Evolutionary conservation across 1,139 yeast species (phyloP), one percentile per base, ranked within the genome.

Genomic region (Blastobotrys capitulatus): DNA sequence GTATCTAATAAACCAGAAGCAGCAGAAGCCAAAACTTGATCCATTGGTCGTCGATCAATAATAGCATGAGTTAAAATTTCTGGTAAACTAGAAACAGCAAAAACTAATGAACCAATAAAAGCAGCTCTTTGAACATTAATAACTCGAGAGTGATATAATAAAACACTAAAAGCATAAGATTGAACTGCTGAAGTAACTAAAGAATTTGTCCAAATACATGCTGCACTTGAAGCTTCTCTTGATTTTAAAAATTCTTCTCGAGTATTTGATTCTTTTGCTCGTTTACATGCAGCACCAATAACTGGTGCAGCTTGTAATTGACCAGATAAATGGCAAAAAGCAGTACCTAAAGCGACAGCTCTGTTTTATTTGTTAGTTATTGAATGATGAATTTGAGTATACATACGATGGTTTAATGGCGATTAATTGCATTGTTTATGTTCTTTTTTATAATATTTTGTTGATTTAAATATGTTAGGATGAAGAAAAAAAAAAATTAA

Each of bases 131-230:
- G 65, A 60, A 66, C 64, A 46, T 64, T 59, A 56, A 62, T 54
- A 42, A 70, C 67, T 48, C 71, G 72, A 40, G 74, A 64, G 46
- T 70, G 57, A 59, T 69, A 66, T 48, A 72, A 59, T 38, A 72
- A 59, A 18, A 72, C 73, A 18, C 70, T 61, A 38, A 70, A 65
- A 20, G 73, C 74, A 56, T 72, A 72, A n/a, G 76, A 62, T 62
- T 70, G 75, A 47, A 60, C 46, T 19, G 62, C 67, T 20, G 74
- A 62, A 22, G 70, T 59, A 32, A 64, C 61, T 46, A 69, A 49
- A 25, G 73, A 66, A 34, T 72, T 55, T 25, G 66, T 63, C 61
- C 65, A 65, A 39, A 67, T 58, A 32, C 65, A 60, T 20, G 63
- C 62, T 36, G 73, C 74, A 31, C 68, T 59, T 44, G 69, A 63